These are phyloP conservation scores for Colletotrichum tropicicola DNA, from an alignment of 2,329 filamentous ascomycete species.

Conservation along the genomic window DNA sequence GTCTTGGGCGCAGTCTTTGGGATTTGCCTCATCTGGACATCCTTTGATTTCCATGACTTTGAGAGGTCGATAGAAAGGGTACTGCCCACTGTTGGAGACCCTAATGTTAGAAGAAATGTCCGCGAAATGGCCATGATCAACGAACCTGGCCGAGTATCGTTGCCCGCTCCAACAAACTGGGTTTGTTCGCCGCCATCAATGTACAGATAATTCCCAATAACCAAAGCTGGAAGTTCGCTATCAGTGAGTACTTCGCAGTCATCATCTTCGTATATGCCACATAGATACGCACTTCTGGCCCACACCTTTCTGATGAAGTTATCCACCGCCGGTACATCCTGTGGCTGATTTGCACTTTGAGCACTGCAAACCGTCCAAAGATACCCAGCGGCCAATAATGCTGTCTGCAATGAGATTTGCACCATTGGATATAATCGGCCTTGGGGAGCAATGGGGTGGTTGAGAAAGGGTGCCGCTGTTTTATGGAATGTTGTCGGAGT, in stretches of 20 bases:
- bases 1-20: not conserved
- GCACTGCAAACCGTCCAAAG: too few species aligned
- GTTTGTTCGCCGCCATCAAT: not conserved
- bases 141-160: fast-evolving
- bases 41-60: conserved; percentile 1
- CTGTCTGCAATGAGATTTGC: too few species aligned
- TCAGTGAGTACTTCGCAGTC: not conserved
- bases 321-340: too few species aligned
- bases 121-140: not conserved
- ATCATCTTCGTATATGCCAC: too few species aligned
- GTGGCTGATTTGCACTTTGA: too few species aligned
- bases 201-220: not conserved
- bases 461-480: too few species aligned
- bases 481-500: too few species aligned
- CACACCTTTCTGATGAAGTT: too few species aligned
- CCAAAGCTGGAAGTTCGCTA: not conserved
- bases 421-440: too few species aligned
- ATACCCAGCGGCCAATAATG: too few species aligned
- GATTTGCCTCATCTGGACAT: not conserved
- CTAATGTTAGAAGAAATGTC: not conserved
- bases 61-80: conserved; percentile 18
- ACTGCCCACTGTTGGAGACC: not conserved
- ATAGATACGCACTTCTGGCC: too few species aligned
- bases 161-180: not conserved
- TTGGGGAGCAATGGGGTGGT: too few species aligned